Conservation (phyloP, 208 protist genomes). For the Crithidia thermophila region DNA sequence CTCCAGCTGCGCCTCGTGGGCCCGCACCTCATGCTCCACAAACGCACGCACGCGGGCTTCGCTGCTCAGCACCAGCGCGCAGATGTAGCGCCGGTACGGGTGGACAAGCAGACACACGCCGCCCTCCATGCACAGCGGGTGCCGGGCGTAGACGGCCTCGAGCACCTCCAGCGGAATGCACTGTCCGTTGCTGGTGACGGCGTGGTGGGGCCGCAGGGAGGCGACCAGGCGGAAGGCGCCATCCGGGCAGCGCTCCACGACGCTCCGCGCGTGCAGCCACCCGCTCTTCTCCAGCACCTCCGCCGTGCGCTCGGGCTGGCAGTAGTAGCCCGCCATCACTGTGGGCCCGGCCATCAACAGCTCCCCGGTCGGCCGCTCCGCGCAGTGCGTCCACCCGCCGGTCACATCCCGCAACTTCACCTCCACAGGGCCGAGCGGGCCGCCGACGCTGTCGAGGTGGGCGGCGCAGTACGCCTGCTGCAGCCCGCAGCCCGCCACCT, state of each 20-base stretch:
- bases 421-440: constrained; percentile 56
- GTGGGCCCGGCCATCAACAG: constrained; percentile 68
- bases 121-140: constrained; percentile 39
- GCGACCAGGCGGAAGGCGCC: constrained; percentile 72
- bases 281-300: constrained; percentile 52
- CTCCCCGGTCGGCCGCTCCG: constrained; percentile 55
- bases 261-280: constrained; percentile 83
- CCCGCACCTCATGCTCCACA: not conserved
- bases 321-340: constrained; percentile 84
- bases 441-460: constrained; percentile 40
- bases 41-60: constrained; percentile 31
- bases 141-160: constrained; percentile 53
- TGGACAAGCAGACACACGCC: constrained; percentile 78
- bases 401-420: constrained; percentile 87
- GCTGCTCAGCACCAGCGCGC: constrained; percentile 56
- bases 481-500: constrained; percentile 50
- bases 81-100: constrained; percentile 59
- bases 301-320: constrained; percentile 66
- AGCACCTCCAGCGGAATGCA: constrained; percentile 71
- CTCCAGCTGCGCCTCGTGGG: not conserved
- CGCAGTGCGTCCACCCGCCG: constrained; percentile 33
- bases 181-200: constrained; percentile 64
- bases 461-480: constrained; percentile 39
- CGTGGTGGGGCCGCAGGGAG: constrained; percentile 56
- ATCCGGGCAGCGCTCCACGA: constrained; percentile 49